Conservation (phyloP, 1,139 yeast genomes). For the Citeromyces hawaiiensis region DNA sequence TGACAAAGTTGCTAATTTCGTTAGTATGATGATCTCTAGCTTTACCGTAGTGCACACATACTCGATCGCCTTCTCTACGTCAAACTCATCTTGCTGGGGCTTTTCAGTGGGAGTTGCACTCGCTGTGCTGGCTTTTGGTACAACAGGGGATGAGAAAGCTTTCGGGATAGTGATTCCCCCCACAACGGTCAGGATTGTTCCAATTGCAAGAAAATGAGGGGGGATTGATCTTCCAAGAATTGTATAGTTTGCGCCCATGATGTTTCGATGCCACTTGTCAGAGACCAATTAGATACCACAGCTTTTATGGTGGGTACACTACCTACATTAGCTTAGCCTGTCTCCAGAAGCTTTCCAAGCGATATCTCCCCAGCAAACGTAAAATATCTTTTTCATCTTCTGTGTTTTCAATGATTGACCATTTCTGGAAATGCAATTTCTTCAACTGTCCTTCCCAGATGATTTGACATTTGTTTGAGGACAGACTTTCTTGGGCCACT, state of each 20-base stretch:
- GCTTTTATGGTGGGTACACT: background rate
- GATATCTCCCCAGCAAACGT: slow-evolving; percentile 33
- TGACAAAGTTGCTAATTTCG: no score
- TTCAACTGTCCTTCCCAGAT: slow-evolving; percentile 71
- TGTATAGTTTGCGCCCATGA: slow-evolving; percentile 50
- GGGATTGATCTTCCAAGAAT: slow-evolving; percentile 54
- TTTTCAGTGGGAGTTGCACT: slow-evolving; percentile 6
- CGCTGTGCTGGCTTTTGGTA: slow-evolving; percentile 4
- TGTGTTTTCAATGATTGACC: slow-evolving; percentile 38
- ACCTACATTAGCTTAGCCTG: slow-evolving; percentile 19
- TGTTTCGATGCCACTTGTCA: background rate
- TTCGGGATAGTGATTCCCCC: slow-evolving; percentile 19
- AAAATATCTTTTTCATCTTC: slow-evolving; percentile 41
- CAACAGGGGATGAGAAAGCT: slow-evolving; percentile 5
- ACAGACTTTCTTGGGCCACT: slow-evolving; percentile 21
- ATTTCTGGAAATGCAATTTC: slow-evolving; percentile 39
- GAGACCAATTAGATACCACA: background rate
- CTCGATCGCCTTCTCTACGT: slow-evolving; percentile 47
- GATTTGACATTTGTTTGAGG: slow-evolving; percentile 34
- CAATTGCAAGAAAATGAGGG: slow-evolving; percentile 33
- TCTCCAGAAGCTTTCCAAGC: slow-evolving; percentile 50
- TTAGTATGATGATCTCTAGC: no score
- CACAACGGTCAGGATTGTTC: slow-evolving; percentile 21
- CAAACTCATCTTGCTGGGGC: slow-evolving; percentile 35
- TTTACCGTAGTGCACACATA: slow-evolving; percentile 18